Evolutionary conservation across 805 yeast species (phyloP), one percentile per base, ranked within the genome.

Genomic region (Barnettozyma salicaria): DNA sequence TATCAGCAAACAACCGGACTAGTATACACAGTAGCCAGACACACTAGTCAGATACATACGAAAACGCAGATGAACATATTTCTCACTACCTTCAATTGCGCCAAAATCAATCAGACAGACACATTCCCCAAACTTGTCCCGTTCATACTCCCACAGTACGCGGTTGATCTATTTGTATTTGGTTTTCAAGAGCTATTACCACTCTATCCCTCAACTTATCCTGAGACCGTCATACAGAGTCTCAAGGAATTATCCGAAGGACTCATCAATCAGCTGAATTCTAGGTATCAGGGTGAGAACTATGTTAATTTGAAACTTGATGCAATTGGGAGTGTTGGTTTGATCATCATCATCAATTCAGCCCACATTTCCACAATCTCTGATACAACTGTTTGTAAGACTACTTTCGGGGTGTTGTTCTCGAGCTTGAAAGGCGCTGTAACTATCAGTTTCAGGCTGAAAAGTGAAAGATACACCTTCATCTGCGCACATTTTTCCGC

Each of bases 371-470:
- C 6, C 10, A 27, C 9, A 5, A 19, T 25, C 3, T 36, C 42
- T 30, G 48, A 47, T 3, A 14, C 42, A 19, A 19, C 19, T 72
- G n/a, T 61, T 48, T 44, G 20, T 20, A 25, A 43, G 55, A 13
- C 47, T 14, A 68, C 74, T 13, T 64, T 78, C 43, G 96, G 96
- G 53, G 64, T 37, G 27, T 65, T 69, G 7, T 63, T 67, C 40
- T 76, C 90, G 1, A 74, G 78, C 37, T 55, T 84, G 49, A 89
- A 89, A 56, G 96, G 95, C 1, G 89, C 78, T 0, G 78, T 73
- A 2, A 85, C 80, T 0, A 34, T 80, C 2, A 61, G 89, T 29
- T 49, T 83, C n/a, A 44, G 44, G 1, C 64, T 49, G 1, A 35
- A 36, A 4, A 45, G 44, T 2, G 44, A 48, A 6, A 35, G 43